phyloP scores from a whole-genome alignment of 2,329 filamentous ascomycete species.

The Clarireedia homoeocarpa region DNA sequence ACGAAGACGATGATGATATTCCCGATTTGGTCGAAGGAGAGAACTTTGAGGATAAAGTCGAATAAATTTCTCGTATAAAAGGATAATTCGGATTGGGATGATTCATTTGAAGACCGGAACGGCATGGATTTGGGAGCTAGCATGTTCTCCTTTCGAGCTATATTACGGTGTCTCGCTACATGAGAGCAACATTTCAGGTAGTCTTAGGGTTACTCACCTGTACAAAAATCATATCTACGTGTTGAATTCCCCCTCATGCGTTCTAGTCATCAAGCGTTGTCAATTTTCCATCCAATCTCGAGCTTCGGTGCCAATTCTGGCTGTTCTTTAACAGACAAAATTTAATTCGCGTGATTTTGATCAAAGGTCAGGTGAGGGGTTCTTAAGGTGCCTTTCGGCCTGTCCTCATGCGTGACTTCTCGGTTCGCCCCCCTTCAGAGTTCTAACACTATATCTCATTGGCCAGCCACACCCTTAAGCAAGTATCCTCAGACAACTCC shows the following conservation, averaged over 20 bases:
- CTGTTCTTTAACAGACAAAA: too few species aligned
- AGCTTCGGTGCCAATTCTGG: background rate
- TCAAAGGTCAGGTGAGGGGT: too few species aligned
- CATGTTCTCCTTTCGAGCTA: slow-evolving; percentile 12
- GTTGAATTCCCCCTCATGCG: slow-evolving; percentile 10
- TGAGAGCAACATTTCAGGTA: slow-evolving; percentile 22
- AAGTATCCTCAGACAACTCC: too few species aligned
- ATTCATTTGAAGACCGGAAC: slow-evolving; percentile 11
- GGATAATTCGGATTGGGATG: slow-evolving; percentile 2
- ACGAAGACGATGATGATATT: slow-evolving; percentile 79
- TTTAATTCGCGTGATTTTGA: too few species aligned
- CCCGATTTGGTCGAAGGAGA: slow-evolving; percentile 94
- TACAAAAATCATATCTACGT: slow-evolving; percentile 27
- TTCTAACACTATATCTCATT: too few species aligned
- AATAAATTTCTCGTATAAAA: slow-evolving; percentile 22
- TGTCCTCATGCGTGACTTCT: too few species aligned
- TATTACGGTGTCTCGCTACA: slow-evolving; percentile 17
- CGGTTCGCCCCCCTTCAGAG: too few species aligned
- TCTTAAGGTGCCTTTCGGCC: too few species aligned
- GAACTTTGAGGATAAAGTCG: slow-evolving; percentile 91
- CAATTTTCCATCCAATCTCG: background rate
- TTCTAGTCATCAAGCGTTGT: background rate
- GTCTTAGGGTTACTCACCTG: slow-evolving; percentile 27
- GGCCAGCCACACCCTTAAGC: too few species aligned
- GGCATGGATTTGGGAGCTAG: slow-evolving; percentile 16